These are phyloP conservation scores for Sinapis alba DNA, from an alignment of 441 rosid genomes.

Conservation along the genomic window DNA sequence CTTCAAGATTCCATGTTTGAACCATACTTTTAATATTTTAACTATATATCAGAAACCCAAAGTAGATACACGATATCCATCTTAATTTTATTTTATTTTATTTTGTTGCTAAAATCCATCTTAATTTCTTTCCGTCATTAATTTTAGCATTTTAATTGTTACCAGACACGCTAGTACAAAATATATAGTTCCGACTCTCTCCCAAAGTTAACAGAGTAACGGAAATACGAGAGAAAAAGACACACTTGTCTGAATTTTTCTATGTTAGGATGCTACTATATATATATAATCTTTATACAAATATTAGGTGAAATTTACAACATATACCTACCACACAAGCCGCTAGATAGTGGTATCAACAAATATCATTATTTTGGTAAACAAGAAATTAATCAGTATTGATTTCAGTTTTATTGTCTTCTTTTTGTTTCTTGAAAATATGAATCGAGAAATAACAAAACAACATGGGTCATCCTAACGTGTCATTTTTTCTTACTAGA, in stretches of 20 bases:
- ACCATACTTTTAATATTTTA: constrained; percentile 7
- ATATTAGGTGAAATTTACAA: background rate
- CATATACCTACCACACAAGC: too few species aligned
- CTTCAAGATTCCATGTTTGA: constrained; percentile 38
- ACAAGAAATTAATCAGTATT: background rate
- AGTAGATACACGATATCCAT: constrained; percentile 16
- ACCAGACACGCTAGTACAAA: background rate
- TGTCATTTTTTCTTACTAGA: constrained; percentile 20
- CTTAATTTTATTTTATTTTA: background rate
- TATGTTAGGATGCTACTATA: background rate
- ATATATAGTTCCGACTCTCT: constrained; percentile 3
- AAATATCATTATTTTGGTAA: constrained; percentile 14
- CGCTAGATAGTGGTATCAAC: background rate
- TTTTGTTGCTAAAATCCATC: background rate
- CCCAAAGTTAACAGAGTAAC: background rate
- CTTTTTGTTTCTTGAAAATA: constrained; percentile 16
- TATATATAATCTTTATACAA: background rate
- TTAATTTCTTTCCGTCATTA: constrained; percentile 5
- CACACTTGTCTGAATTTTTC: background rate
- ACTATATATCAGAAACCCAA: constrained; percentile 16
- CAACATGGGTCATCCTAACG: background rate
- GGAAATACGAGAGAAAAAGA: background rate
- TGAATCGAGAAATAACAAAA: constrained; percentile 4
- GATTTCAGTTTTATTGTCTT: constrained; percentile 1
- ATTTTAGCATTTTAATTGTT: background rate